Conservation (phyloP, 2,329 filamentous ascomycete genomes). For the Elsinoe arachidis region DNA sequence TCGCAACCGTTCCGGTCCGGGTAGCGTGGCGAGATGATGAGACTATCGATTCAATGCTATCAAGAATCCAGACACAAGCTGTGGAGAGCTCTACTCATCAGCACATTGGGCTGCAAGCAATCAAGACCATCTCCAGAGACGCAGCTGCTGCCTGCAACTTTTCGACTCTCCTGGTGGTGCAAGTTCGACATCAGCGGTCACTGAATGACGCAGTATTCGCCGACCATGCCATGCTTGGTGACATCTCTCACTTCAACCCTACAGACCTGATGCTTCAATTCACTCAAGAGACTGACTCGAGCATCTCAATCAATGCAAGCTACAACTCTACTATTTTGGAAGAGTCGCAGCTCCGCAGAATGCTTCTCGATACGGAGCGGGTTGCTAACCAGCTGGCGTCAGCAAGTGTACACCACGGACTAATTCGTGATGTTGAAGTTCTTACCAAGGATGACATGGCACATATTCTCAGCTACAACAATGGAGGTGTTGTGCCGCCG, state of each 20-base stretch:
- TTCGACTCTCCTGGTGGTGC: background rate
- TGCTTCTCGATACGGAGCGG: background rate
- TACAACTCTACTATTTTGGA: background rate
- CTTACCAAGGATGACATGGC: background rate
- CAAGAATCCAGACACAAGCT: background rate
- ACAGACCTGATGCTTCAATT: conserved; percentile 1
- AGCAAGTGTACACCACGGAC: background rate
- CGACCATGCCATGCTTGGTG: background rate
- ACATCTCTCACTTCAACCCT: conserved; percentile 3
- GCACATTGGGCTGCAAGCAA: conserved; percentile 1
- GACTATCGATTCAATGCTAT: background rate
- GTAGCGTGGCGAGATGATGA: background rate
- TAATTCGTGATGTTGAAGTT: background rate
- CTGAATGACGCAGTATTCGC: background rate
- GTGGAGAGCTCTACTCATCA: background rate
- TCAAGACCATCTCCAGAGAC: background rate
- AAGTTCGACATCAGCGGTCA: background rate
- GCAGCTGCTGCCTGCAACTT: conserved; percentile 6
- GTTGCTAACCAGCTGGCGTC: background rate
- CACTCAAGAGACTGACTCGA: background rate
- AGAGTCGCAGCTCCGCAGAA: background rate
- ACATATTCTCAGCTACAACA: background rate
- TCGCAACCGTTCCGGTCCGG: background rate
- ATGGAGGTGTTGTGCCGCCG: background rate
- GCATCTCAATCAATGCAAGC: background rate